Percentiles rank a stretch among this genome's conserved stretches.
Evolutionary conservation across 306 rosid genomes (phyloP).

Genomic region (Cucurbita maxima): DNA sequence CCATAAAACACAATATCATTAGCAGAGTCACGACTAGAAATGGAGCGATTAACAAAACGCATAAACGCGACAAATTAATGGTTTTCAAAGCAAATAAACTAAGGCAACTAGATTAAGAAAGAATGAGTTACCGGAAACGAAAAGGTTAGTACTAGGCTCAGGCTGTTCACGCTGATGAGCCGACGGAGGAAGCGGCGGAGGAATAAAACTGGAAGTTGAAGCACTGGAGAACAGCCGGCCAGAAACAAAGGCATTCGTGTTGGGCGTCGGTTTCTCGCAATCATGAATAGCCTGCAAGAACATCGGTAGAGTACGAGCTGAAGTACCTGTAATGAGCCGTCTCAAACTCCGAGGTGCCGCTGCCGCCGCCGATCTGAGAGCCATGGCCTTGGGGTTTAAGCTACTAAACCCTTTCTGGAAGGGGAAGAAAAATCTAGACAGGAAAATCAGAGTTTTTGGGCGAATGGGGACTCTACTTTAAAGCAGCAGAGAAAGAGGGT

Average conservation of each 20-base stretch:
- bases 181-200: conserved; percentile 22
- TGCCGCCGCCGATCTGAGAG: conserved; percentile 43
- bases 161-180: conserved; percentile 35
- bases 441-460: neutral
- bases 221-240: conserved; percentile 40
- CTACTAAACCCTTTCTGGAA: conserved; percentile 17
- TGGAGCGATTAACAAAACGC: neutral
- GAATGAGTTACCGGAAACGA: conserved; percentile 53
- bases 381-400: conserved; percentile 29
- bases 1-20: neutral
- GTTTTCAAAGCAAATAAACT: neutral
- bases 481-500: neutral
- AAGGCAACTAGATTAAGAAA: neutral
- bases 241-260: neutral
- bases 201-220: conserved; percentile 26
- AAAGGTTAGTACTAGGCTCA: conserved; percentile 77
- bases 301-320: conserved; percentile 1
- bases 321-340: conserved; percentile 32
- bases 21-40: neutral
- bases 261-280: neutral
- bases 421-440: neutral
- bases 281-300: neutral
- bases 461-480: neutral
- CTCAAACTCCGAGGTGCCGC: conserved; percentile 43
- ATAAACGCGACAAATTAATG: neutral